These are phyloP conservation scores for Hypoxylon sp. DNA, from an alignment of 2,329 filamentous ascomycete species.

Conservation along the genomic window DNA sequence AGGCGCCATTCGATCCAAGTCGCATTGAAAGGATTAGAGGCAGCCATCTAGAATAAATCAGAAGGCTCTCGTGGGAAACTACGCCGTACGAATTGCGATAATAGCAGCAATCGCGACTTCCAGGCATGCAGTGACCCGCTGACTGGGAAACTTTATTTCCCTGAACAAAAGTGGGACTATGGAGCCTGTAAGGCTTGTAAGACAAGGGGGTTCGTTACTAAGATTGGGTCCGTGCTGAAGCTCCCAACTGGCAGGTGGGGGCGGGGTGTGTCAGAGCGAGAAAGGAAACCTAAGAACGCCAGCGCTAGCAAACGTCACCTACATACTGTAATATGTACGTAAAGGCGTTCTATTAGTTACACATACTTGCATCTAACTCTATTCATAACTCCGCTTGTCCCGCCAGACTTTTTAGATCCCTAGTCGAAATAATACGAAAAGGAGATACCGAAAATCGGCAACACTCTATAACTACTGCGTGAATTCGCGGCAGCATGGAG, in stretches of 20 bases:
- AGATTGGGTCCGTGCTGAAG: conserved; percentile 25
- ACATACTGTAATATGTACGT: too few relatives aligned
- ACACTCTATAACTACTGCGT: not conserved
- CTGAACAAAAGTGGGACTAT: conserved; percentile 3
- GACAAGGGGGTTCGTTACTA: not conserved
- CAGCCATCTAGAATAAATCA: not conserved
- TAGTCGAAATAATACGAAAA: not conserved
- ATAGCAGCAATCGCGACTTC: not conserved
- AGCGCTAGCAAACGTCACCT: conserved; percentile 12
- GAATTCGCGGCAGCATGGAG: conserved; percentile 29
- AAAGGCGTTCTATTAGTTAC: conserved; percentile 5
- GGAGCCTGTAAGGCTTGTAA: conserved; percentile 3
- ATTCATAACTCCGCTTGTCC: not conserved
- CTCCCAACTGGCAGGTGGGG: conserved; percentile 24
- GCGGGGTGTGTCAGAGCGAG: conserved; percentile 18
- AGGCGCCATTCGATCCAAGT: not conserved
- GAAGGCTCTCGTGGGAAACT: not conserved
- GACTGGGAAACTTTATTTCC: conserved; percentile 1
- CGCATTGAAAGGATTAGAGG: not conserved
- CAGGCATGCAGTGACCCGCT: not conserved
- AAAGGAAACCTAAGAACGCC: not conserved
- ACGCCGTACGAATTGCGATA: not conserved
- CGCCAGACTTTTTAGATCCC: too few relatives aligned
- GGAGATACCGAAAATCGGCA: conserved; percentile 1
- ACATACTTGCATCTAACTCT: not conserved